Evolutionary conservation across 2,329 filamentous ascomycete species (phyloP), one percentile per base, ranked within the genome.

Genomic region (Arthrobotrys megalospora): DNA sequence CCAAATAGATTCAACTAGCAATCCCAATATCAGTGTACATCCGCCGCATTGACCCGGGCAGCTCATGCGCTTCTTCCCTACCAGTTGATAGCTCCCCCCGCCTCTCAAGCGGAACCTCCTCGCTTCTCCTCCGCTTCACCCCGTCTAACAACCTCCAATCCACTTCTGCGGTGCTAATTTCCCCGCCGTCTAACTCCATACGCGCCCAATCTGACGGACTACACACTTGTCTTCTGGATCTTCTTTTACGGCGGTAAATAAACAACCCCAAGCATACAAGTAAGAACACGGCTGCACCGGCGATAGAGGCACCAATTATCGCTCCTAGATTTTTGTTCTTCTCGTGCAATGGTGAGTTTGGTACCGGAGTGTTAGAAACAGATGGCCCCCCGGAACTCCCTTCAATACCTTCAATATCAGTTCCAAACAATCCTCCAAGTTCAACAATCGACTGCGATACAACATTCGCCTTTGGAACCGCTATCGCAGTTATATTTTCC

Each of bases 401-500:
- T 36, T 43, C 55, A 5, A 60, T 28, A 8, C 10, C 24, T 43
- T 43, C 19, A 3, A 60, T 60, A n/a, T 60, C 36, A 2, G 4
- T 14, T 4, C 70, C 70, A 19, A 53, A 67, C 41, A 11, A 11
- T 11, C 62, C 70, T 10, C 70, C 70, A 1, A 75, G 14, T 8
- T 60, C 50, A 2, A 55, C 21, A 38, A 75, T 75, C 12, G 47
- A 45, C 36, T 32, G 8, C 6, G 70, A 67, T 12, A 47, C 36
- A 12, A 34, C 32, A 16, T 75, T 63, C 1, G 52, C 11, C 16
- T 62, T 63, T 38, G 70, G 38, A 28, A 68, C 43, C n/a, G 50
- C 70, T 52, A 75, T 62, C 0, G 70, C 70, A n/a, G 70, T 67
- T 12, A 75, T 43, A 14, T 75, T 75, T 7, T 62, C 52, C 14